A percentile compares a stretch with the other conserved stretches of the same genome.
Conservation (phyloP, 176 grass and related monocot genomes). For the Aegilops sharonensis region DNA sequence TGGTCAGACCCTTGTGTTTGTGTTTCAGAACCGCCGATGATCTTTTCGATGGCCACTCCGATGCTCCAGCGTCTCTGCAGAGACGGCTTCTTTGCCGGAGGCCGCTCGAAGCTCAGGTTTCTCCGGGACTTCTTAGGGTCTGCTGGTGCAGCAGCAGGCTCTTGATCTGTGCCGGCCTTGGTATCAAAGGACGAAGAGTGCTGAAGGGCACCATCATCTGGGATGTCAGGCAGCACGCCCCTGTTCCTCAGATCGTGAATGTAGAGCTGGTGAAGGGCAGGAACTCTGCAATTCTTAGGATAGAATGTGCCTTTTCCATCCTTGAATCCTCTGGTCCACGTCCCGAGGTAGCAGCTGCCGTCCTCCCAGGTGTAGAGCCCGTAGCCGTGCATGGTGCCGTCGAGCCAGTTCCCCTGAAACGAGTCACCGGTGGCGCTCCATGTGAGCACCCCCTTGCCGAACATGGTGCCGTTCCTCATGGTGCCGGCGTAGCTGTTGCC, state of each 20-base stretch:
- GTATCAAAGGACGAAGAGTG: conserved; percentile 47
- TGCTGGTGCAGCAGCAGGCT: too few relatives aligned
- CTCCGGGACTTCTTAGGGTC: background rate
- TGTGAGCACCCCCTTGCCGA: conserved; percentile 74
- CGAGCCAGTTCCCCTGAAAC: conserved; percentile 83
- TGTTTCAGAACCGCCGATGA: conserved; percentile 57
- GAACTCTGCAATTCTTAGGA: conserved; percentile 60
- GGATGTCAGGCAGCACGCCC: conserved; percentile 68
- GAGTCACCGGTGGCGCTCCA: conserved; percentile 79
- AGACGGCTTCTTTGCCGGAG: conserved; percentile 47
- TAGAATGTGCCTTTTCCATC: conserved; percentile 93
- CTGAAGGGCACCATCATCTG: conserved; percentile 54
- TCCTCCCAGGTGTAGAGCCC: conserved; percentile 79
- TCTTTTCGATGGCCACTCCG: conserved; percentile 78
- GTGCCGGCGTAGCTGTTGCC: conserved; percentile 70
- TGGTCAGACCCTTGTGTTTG: conserved; percentile 51
- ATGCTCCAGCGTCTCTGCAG: conserved; percentile 91
- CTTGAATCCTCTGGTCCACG: conserved; percentile 91
- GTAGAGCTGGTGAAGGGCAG: conserved; percentile 46
- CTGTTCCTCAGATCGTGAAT: conserved; percentile 66
- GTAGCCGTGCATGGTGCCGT: conserved; percentile 73
- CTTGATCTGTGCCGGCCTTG: background rate
- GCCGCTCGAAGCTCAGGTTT: conserved; percentile 33
- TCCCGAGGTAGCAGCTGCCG: conserved; percentile 77
- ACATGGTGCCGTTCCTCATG: conserved; percentile 85